Conservation (phyloP, 441 rosid species). For the Erodium trifolium region DNA sequence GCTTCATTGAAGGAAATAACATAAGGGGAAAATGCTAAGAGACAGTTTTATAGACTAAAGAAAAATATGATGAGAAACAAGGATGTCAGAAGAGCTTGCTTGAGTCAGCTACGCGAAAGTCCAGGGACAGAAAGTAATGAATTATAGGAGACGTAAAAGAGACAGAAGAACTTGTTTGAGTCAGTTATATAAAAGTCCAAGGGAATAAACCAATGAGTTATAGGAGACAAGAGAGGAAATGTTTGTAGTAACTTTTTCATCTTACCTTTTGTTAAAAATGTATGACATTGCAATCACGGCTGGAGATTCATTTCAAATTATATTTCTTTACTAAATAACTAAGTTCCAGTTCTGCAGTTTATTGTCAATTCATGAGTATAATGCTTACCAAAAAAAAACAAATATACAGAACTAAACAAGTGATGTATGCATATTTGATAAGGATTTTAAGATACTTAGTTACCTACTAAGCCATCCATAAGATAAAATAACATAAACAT, state of each 20-base stretch:
- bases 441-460: slow-evolving; percentile 1
- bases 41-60: background rate
- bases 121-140: no score
- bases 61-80: background rate
- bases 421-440: background rate
- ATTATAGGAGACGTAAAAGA: background rate
- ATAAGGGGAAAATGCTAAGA: background rate
- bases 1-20: background rate
- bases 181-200: background rate
- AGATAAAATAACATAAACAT: background rate
- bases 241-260: background rate
- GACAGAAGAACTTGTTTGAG: no score
- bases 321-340: background rate
- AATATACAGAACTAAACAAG: background rate
- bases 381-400: background rate
- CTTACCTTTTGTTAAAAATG: background rate
- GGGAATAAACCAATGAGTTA: no score
- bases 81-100: background rate
- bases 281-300: background rate
- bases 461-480: background rate
- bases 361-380: background rate
- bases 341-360: background rate
- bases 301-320: background rate
- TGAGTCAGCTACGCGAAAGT: background rate
- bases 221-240: background rate